Evolutionary conservation across 164 flowering plant genomes (phyloP).

Genomic region (Stephania yunnanensis): DNA sequence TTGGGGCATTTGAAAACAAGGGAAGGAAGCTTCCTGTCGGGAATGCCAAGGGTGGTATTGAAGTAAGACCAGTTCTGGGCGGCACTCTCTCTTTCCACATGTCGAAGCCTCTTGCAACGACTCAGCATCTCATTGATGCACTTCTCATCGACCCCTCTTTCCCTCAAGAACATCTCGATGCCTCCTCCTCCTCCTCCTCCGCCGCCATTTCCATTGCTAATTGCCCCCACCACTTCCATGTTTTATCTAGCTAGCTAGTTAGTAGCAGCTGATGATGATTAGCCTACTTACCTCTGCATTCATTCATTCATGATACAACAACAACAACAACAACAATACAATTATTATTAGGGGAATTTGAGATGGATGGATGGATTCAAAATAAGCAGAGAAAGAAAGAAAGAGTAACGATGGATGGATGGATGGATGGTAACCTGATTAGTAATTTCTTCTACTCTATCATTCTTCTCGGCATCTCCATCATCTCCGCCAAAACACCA

Average conservation of each 20-base stretch:
- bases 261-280: no score
- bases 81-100: slow-evolving; percentile 45
- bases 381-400: no score
- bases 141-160: slow-evolving; percentile 71
- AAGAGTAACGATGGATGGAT: no score
- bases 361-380: no score
- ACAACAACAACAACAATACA: no score
- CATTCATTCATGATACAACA: no score
- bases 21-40: slow-evolving; percentile 73
- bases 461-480: no score
- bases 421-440: no score
- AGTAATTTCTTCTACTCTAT: no score
- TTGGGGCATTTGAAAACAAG: slow-evolving; percentile 78
- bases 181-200: slow-evolving; percentile 10
- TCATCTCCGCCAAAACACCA: no score
- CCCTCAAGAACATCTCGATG: slow-evolving; percentile 74
- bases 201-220: slow-evolving; percentile 15
- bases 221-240: slow-evolving; percentile 36
- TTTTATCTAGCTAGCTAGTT: slow-evolving; percentile 4
- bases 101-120: slow-evolving; percentile 73
- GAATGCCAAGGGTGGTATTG: slow-evolving; percentile 69
- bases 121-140: slow-evolving; percentile 57
- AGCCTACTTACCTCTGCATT: no score
- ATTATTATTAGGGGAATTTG: no score
- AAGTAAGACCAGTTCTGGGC: slow-evolving; percentile 80